Base-by-base conservation (phyloP, 495 filamentous ascomycete species). In the Bombardia bombarda region DNA sequence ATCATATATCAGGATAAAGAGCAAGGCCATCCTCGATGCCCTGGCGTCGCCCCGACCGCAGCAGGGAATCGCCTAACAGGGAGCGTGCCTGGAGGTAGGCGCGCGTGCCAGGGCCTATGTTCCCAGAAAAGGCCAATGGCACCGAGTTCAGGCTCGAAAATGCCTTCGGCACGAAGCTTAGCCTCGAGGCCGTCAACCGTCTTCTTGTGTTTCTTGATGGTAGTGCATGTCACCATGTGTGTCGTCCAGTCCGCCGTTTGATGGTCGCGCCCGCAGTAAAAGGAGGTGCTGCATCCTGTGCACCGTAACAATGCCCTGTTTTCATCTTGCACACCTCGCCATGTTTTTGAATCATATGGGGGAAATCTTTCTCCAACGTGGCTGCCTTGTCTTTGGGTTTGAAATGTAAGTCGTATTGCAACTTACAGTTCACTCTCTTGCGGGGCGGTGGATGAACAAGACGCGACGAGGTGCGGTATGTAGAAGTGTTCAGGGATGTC, bases 201-300 rank as follows among this genome's bases (percentile, higher is more conserved):
- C 1, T 41, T 44, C 19, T 28, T 49, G 16, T 33, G 23, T n/a
- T 51, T 55, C 34, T 47, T 58, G 48, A 74, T 57, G 1, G 20
- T 43, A n/a, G 55, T 67, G 57, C 74, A 78, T 20, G 55, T 53
- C 4, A 25, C 17, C 46, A 67, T 66, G 53, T 78, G 71, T 6
- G 28, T 40, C 5, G 52, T 14, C 18, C 57, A 43, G 45, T 74
- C 45, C 3, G 48, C 22, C 4, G 33, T 28, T 42, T 76, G 67
- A 50, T 73, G 68, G 1, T 65, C 65, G 13, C 53, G 59, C 28
- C 51, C 43, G 49, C 74, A 75, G 51, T 74, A 76, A 17, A 46
- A 43, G 17, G 61, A 50, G 3, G 62, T 49, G 48, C 62, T 60
- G 52, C 71, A 75, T 9, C 48, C 56, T 8, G 50, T 33, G 49